Base-by-base conservation (phyloP, 805 yeast species). In the Metschnikowia noctiluminum region DNA sequence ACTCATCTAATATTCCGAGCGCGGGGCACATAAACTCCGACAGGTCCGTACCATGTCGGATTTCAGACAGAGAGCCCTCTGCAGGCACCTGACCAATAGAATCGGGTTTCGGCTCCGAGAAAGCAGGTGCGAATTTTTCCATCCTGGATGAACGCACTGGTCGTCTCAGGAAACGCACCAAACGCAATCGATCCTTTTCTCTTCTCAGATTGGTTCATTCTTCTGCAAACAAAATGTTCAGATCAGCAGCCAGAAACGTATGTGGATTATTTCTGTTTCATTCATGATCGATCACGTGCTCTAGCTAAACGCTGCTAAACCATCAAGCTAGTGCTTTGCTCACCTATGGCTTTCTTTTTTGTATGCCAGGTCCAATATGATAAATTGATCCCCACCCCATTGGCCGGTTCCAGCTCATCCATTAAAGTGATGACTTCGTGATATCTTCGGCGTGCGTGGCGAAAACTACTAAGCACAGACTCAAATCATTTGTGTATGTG, bases 171-270 rank as follows among this genome's bases (percentile, higher is more conserved):
- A 35, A 43, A 28, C 31, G 42, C 46, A 37, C 43, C 47, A 38
- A 39, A 28, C 47, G 42, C 28, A 44, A 39, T n/a, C 36, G 43
- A 40, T 44, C 47, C 42, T 28, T 40, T 38, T 39, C 43, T 43
- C 38, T 35, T 40, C 35, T 35, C 40, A 45, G 43, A 31, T 42
- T 41, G 51, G 36, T 47, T 39, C 49, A 43, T 48, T 45, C 43
- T 42, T 43, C 42, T 49, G 31, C 48, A 39, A 42, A 34, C 35
- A 43, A 54, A 36, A 56, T 56, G 60, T 49, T 56, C 49, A 56
- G 55, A 56, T 54, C 58, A 40, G 54, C 57, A 38, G 45, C 47
- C 51, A 56, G 49, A 50, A 56, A 53, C 53, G 60, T 56, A 56
- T 49, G 60, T 56, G 38, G 11, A n/a, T n/a, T n/a, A n/a, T n/a